phyloP scores from a whole-genome alignment of 2,329 filamentous ascomycete genomes.

The Botrytis deweyae region DNA sequence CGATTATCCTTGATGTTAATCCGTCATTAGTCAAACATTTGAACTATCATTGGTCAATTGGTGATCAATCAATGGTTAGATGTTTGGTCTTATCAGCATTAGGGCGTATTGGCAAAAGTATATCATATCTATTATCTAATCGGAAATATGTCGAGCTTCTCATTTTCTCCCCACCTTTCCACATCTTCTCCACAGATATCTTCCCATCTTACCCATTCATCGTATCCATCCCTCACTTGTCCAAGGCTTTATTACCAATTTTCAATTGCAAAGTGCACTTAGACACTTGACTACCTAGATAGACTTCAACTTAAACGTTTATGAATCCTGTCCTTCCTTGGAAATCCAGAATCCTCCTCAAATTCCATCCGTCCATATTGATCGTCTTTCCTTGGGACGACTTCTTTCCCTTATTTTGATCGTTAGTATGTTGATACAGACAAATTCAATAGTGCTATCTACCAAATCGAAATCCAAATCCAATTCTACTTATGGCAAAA shows the following conservation, averaged over 20 bases:
- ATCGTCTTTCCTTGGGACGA: not conserved
- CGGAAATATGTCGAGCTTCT: not conserved
- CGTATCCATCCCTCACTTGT: not conserved
- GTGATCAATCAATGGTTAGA: not conserved
- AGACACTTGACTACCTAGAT: not conserved
- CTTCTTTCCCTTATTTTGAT: not conserved
- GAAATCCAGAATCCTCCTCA: not conserved
- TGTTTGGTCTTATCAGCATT: not conserved
- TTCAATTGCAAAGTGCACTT: not conserved
- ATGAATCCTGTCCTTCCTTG: not conserved
- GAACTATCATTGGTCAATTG: not conserved
- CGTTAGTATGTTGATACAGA: not conserved
- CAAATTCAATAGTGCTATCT: not conserved
- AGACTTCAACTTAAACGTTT: not conserved
- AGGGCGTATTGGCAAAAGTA: not conserved
- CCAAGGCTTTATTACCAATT: conserved; percentile 4
- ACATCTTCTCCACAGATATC: not conserved
- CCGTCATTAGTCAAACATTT: not conserved
- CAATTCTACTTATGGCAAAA: not conserved
- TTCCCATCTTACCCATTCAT: not conserved
- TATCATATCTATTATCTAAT: not conserved
- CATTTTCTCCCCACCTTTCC: not conserved
- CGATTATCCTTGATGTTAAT: conserved; percentile 9
- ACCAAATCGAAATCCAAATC: conserved; percentile 2
- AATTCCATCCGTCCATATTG: not conserved